Conservation (phyloP, 352 stramenopile genomes). For the Pythium periplocum region DNA sequence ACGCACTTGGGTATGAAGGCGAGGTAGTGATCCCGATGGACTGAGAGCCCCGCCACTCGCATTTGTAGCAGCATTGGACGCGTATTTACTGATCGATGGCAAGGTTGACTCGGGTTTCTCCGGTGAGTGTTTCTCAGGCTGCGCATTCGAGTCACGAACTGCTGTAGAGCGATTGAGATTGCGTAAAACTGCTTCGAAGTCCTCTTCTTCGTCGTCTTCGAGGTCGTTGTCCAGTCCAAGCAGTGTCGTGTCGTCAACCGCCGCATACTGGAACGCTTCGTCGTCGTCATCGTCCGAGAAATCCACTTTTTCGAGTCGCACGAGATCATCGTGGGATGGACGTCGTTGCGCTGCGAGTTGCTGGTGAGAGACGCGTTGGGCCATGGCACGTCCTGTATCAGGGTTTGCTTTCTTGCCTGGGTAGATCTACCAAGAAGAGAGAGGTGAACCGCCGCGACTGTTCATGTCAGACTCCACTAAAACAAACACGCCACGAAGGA, state of each 20-base stretch:
- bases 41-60: neutral
- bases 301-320: constrained; percentile 83
- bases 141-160: constrained; percentile 13
- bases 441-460: too few species aligned
- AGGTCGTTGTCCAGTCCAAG: constrained; percentile 47
- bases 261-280: constrained; percentile 75
- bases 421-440: too few species aligned
- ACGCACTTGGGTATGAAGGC: constrained; percentile 59
- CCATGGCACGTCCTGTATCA: neutral
- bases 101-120: constrained; percentile 14
- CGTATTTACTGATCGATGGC: constrained; percentile 16
- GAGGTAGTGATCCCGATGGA: constrained; percentile 12
- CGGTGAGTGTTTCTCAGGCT: constrained; percentile 9
- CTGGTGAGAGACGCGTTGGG: constrained; percentile 18
- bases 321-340: constrained; percentile 59
- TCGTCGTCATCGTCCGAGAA: constrained; percentile 85
- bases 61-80: neutral
- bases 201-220: constrained; percentile 80
- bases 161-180: constrained; percentile 53
- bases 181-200: constrained; percentile 79
- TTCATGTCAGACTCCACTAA: too few species aligned
- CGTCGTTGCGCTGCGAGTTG: constrained; percentile 22
- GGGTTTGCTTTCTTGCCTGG: too few species aligned
- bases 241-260: constrained; percentile 55
- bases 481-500: too few species aligned